Evolutionary conservation across 257 asterid genomes (phyloP).

Genomic region (Penstemon newberryi): DNA sequence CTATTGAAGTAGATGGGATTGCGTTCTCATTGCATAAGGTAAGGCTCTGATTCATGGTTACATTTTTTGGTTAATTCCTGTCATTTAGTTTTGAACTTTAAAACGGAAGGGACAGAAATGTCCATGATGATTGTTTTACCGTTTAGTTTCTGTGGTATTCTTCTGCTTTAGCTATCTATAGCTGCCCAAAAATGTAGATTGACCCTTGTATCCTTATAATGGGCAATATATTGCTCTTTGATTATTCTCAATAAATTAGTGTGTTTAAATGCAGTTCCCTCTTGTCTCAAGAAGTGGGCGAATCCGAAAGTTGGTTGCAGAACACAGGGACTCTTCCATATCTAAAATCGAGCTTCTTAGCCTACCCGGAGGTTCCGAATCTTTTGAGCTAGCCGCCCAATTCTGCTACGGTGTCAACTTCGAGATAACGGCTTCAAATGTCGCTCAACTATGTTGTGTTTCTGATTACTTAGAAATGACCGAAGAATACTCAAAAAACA

Average conservation of each 20-base stretch:
- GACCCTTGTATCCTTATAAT: neutral
- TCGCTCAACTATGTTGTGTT: slow-evolving; percentile 74
- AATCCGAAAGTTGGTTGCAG: slow-evolving; percentile 76
- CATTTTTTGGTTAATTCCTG: too few species aligned
- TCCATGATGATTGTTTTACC: neutral
- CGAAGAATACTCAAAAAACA: slow-evolving; percentile 76
- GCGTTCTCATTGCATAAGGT: slow-evolving; percentile 86
- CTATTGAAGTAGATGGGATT: slow-evolving; percentile 75
- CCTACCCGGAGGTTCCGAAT: slow-evolving; percentile 86
- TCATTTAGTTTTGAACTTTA: neutral
- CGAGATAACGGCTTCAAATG: slow-evolving; percentile 82
- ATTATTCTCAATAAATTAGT: slow-evolving; percentile 1
- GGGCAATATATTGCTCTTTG: too few species aligned
- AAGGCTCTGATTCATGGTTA: slow-evolving; percentile 19
- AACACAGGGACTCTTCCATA: slow-evolving; percentile 66
- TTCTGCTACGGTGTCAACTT: slow-evolving; percentile 90
- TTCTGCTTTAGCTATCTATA: neutral
- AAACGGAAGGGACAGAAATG: neutral
- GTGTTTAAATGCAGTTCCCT: slow-evolving; percentile 66
- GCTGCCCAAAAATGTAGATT: slow-evolving; percentile 1
- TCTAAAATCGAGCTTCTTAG: slow-evolving; percentile 67
- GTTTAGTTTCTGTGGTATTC: neutral
- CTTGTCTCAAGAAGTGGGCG: slow-evolving; percentile 93
- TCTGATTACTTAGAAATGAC: slow-evolving; percentile 92
- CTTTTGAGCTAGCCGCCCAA: slow-evolving; percentile 88